Evolutionary conservation across 1,284 basidiomycete species (phyloP), one percentile per base, ranked within the genome.

Genomic region (Papiliotrema flavescens): DNA sequence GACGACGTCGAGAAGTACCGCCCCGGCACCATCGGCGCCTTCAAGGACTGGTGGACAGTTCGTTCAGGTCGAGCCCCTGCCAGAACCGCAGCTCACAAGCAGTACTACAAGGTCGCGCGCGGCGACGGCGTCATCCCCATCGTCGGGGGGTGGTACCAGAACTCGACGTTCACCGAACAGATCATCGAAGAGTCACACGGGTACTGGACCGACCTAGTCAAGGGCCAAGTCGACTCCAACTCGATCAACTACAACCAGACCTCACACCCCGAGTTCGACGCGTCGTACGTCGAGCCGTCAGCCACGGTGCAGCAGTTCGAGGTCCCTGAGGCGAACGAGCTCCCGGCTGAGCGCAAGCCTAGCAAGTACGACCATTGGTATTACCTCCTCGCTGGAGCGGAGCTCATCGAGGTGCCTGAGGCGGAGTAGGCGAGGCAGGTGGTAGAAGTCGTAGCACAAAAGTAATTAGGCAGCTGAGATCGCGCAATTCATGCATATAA

Each of bases 41-140:
- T 40, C 40, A 48, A 49, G n/a, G 35, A 56, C 23, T 56, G 54
- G 54, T 56, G 54, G 54, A 56, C 54, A 17, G 54, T 55, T 19
- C 51, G 54, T 39, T 28, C 34, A 6, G 22, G 23, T 24, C 34
- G 37, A 49, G 14, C 19, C 42, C 28, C 11, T 5, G 6, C 28
- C 28, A 5, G 28, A 32, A 11, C 11, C 5, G 28, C 6, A 11
- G 15, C 15, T 40, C 7, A 47, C 2, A 11, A 14, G 9, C 41
- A 55, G 53, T 55, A 55, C 48, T 55, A 55, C 48, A 55, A 55
- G 34, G 43, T 55, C 49, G 48, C 54, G 4, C 48, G 54, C 4
- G 54, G 54, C 26, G 54, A 51, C 49, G 54, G 46, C 14, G 41
- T 44, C 17, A 55, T 55, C 36, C 54, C 54, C 4, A 55, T 55